A percentile compares a stretch with the other conserved stretches of the same genome.
These are phyloP conservation scores for Solanum chacoense DNA, from an alignment of 305 asterid genomes.

Conservation along the genomic window DNA sequence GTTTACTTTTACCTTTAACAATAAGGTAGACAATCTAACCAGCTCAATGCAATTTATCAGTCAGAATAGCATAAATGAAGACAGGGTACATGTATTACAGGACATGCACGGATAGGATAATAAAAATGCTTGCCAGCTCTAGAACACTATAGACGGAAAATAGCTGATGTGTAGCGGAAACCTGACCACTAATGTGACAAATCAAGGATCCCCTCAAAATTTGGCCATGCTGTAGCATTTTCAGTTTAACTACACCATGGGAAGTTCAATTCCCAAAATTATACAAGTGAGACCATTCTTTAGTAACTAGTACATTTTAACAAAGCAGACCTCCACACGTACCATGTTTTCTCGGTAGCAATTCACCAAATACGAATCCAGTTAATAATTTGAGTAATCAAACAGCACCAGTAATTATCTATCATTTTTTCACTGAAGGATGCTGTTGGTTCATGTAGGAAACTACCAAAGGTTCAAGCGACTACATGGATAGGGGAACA, in stretches of 20 bases:
- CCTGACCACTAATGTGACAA: background rate
- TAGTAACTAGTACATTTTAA: background rate
- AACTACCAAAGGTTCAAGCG: background rate
- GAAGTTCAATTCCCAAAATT: background rate
- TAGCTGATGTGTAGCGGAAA: background rate
- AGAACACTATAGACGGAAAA: background rate
- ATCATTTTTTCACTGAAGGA: background rate
- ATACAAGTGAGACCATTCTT: background rate
- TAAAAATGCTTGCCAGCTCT: background rate
- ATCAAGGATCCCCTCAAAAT: background rate
- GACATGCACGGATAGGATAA: background rate
- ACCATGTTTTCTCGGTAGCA: background rate
- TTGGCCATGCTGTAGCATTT: background rate
- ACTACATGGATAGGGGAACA: background rate
- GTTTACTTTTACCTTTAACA: background rate
- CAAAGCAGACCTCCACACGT: background rate
- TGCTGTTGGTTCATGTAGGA: background rate
- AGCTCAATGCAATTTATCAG: background rate
- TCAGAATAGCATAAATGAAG: background rate
- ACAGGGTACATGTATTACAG: background rate
- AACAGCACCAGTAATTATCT: background rate
- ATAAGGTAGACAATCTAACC: background rate
- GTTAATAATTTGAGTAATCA: background rate
- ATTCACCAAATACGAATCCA: background rate
- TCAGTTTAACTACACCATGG: background rate